These are phyloP conservation scores for Amanita rubescens DNA, from an alignment of 768 basidiomycete genomes.

Conservation along the genomic window DNA sequence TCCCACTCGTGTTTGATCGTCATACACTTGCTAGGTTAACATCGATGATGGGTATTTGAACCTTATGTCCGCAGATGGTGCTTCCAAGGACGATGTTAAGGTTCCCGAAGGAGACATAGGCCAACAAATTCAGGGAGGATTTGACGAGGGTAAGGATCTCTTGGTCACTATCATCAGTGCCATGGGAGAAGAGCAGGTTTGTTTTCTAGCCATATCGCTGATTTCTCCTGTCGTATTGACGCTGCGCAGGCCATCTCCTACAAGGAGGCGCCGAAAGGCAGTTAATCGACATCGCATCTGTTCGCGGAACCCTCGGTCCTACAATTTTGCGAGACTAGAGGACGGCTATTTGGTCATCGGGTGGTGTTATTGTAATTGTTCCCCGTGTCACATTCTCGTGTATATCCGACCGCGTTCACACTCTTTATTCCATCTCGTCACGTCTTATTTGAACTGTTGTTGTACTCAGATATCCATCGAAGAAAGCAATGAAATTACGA, in stretches of 20 bases:
- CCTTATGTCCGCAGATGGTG: conserved; percentile 80
- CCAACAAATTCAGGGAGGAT: conserved; percentile 53
- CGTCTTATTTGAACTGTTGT: conserved; percentile 2
- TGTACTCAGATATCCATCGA: conserved; percentile 4
- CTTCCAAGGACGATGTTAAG: conserved; percentile 88
- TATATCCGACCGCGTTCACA: conserved; percentile 1
- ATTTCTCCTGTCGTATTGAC: conserved; percentile 2
- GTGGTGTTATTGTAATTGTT: conserved; percentile 2
- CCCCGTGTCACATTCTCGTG: neutral
- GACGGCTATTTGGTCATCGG: neutral
- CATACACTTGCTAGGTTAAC: conserved; percentile 48
- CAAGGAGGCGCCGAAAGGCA: conserved; percentile 82
- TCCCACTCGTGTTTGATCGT: conserved; percentile 7
- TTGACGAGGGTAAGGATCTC: conserved; percentile 85
- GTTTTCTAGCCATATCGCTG: conserved; percentile 1
- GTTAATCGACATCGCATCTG: conserved; percentile 13
- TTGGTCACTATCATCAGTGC: conserved; percentile 80
- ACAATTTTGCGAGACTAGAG: neutral
- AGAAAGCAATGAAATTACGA: neutral
- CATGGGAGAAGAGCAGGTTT: conserved; percentile 87
- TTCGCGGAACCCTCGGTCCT: neutral
- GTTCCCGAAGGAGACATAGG: conserved; percentile 86
- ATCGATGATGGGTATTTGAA: conserved; percentile 94
- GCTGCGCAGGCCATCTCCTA: conserved; percentile 59
- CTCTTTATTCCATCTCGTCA: neutral